Evolutionary conservation across 208 protist species (phyloP), one percentile per base, ranked within the genome.

Genomic region (Porcisia hertigi): DNA sequence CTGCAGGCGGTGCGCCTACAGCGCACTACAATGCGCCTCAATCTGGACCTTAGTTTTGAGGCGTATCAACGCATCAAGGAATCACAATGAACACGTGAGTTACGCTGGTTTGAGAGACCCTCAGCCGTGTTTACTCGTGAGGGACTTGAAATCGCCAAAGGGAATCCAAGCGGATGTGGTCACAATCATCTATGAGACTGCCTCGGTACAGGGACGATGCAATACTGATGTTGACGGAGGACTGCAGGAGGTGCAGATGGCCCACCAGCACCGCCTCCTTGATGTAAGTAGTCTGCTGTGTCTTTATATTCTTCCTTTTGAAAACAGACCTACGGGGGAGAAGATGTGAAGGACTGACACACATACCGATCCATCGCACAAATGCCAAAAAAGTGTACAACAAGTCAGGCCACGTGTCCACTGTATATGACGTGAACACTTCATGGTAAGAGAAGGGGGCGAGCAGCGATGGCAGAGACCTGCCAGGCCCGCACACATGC

Each of bases 1-100:
- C 59, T 91, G 45, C 81, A 79, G 36, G 71, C 80, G 64, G 87
- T 92, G 75, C 84, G 83, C 64, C 36, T 52, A 18, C 85, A 85
- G 41, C 81, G 76, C 43, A 85, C 78, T 3, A 52, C 71, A 39
- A 78, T 96, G 43, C 77, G 82, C 14, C 73, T 96, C 64, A 87
- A 77, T 20, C 85, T 83, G 34, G 89, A 96, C 73, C 86, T 96
- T 62, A 88, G 83, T 43, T 94, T 89, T 74, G 89, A 86, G 25
- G 62, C 83, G 6, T 96, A 96, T 64, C 64, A 86, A 63, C 79
- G 84, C 53, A 80, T 84, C 60, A 88, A 87, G 69, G 34, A 76
- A 8, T 25, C 69, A 36, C 25, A 57, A 53, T 72, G 69, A 72
- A 18, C 20, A 30, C 8, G n/a, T 12, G 11, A 9, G 69, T 25